These are phyloP conservation scores for Mycena sp. DNA, from an alignment of 1,284 basidiomycete species.

Conservation along the genomic window DNA sequence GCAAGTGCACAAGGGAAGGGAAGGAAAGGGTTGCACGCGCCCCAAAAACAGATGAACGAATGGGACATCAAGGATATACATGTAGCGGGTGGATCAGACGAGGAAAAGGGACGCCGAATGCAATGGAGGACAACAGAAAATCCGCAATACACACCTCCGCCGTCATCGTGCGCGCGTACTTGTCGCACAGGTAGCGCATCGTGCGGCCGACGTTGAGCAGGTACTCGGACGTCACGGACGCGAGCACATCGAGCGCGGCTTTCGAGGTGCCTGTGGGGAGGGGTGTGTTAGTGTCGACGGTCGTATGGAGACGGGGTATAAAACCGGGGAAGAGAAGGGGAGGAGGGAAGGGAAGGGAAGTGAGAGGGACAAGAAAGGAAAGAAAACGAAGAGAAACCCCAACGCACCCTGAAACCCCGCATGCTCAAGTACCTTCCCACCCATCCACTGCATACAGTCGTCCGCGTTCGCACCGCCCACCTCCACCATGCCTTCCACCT, in stretches of 20 bases:
- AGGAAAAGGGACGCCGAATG: too few relatives aligned
- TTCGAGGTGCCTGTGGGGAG: slow-evolving; percentile 65
- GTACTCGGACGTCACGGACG: slow-evolving; percentile 84
- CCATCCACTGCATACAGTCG: slow-evolving; percentile 75
- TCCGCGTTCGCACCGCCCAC: slow-evolving; percentile 64
- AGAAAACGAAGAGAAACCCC: slow-evolving; percentile 29
- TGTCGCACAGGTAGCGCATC: slow-evolving; percentile 84
- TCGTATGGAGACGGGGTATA: not conserved
- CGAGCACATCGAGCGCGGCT: slow-evolving; percentile 83
- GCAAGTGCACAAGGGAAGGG: too few relatives aligned
- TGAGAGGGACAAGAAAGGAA: slow-evolving; percentile 2
- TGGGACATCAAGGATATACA: too few relatives aligned
- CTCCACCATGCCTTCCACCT: too few relatives aligned
- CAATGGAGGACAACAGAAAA: too few relatives aligned
- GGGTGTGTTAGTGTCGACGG: slow-evolving; percentile 1
- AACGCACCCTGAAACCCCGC: slow-evolving; percentile 83
- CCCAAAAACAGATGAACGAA: too few relatives aligned
- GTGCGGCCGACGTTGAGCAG: slow-evolving; percentile 89
- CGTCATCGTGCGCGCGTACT: slow-evolving; percentile 81
- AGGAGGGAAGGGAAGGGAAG: not conserved
- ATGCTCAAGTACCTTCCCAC: slow-evolving; percentile 83
- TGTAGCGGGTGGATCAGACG: too few relatives aligned
- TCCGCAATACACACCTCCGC: slow-evolving; percentile 68
- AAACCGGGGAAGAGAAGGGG: not conserved
- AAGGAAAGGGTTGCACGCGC: too few relatives aligned